Conservation (phyloP, 176 grass and related monocot species). For the Otatea glauca region DNA sequence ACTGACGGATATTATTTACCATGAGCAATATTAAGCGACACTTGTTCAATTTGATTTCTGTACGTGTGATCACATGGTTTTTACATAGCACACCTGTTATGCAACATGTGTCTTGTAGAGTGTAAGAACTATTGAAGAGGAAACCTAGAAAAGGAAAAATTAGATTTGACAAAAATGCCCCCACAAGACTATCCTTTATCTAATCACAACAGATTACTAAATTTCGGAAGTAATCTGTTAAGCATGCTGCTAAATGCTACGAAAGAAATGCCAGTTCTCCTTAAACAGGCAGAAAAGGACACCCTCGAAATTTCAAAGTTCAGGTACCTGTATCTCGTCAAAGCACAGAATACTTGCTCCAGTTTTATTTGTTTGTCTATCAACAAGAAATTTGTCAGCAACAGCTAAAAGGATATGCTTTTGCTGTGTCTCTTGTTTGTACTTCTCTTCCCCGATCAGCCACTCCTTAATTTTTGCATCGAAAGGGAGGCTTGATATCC, state of each 20-base stretch:
- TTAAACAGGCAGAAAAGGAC: background rate
- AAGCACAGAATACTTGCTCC: slow-evolving; percentile 98
- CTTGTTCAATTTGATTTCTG: background rate
- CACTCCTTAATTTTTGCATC: slow-evolving; percentile 90
- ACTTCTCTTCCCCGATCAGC: slow-evolving; percentile 91
- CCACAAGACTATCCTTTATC: slow-evolving; percentile 1
- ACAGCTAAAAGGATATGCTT: slow-evolving; percentile 96
- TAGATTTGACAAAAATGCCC: background rate
- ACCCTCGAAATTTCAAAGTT: slow-evolving; percentile 20
- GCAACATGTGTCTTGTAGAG: background rate
- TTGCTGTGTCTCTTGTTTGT: slow-evolving; percentile 75
- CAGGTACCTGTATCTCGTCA: slow-evolving; percentile 92
- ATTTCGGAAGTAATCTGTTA: background rate
- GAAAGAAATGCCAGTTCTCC: background rate
- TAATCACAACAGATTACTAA: background rate
- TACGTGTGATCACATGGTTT: background rate
- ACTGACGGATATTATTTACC: background rate
- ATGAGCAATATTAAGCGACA: background rate
- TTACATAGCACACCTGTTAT: background rate
- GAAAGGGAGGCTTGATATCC: slow-evolving; percentile 86
- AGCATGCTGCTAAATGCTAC: background rate
- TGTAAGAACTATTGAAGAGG: background rate
- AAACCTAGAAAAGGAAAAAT: background rate
- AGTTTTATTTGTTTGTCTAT: slow-evolving; percentile 78
- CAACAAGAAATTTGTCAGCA: slow-evolving; percentile 91